Percentiles rank a stretch among this genome's conserved stretches.
These are phyloP conservation scores for Tricholoma flavovirens DNA, from an alignment of 768 basidiomycete genomes.

Conservation along the genomic window DNA sequence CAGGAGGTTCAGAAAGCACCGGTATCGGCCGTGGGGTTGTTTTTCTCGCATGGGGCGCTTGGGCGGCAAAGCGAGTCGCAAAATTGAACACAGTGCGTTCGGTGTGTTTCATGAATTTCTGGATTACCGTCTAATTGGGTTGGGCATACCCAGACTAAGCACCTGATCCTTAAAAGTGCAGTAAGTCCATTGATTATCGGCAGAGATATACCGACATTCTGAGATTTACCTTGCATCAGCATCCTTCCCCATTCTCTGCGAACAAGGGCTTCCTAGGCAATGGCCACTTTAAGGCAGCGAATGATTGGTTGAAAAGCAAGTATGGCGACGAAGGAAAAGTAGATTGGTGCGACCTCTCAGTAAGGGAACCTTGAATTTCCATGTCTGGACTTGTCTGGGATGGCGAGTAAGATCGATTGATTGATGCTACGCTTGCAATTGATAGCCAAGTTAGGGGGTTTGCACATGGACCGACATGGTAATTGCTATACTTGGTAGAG, in stretches of 20 bases:
- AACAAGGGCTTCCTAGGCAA: conserved; percentile 82
- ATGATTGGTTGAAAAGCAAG: conserved; percentile 76
- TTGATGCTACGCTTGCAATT: conserved; percentile 1
- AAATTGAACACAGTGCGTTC: conserved; percentile 62
- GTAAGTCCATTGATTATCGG: conserved; percentile 38
- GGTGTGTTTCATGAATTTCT: background rate
- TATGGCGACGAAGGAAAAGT: conserved; percentile 70
- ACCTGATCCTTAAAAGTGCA: conserved; percentile 71
- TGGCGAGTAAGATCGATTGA: conserved; percentile 5
- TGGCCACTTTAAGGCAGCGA: conserved; percentile 81
- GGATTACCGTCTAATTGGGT: background rate
- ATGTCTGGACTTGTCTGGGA: background rate
- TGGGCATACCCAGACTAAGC: conserved; percentile 52
- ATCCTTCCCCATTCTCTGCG: conserved; percentile 82
- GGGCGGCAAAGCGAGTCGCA: conserved; percentile 78
- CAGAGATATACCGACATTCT: background rate
- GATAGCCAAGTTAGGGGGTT: background rate
- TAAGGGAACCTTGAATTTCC: conserved; percentile 14
- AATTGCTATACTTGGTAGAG: background rate
- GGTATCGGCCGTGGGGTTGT: conserved; percentile 64
- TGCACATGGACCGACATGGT: background rate
- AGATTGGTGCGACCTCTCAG: conserved; percentile 55
- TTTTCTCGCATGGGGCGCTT: conserved; percentile 89
- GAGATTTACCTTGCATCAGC: conserved; percentile 37
- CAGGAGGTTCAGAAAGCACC: conserved; percentile 27